These are phyloP conservation scores for Naganishia kalamii DNA, from an alignment of 768 basidiomycete genomes.

Conservation along the genomic window DNA sequence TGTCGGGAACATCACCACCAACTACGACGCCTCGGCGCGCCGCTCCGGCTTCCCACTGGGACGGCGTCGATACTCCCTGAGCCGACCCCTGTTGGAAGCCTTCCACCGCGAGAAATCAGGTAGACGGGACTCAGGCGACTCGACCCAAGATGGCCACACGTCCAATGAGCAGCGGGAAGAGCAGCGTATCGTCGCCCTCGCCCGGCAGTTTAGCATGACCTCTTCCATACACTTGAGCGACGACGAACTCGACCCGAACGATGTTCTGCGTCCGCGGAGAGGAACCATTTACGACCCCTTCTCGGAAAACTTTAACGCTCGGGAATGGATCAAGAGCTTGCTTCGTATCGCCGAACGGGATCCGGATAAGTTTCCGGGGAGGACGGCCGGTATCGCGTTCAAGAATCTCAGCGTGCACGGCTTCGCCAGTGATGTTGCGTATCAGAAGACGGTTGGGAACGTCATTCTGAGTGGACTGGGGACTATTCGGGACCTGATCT, in stretches of 20 bases:
- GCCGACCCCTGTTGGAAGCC: background rate
- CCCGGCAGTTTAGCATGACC: slow-evolving; percentile 24
- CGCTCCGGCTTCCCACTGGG: background rate
- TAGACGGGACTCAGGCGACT: background rate
- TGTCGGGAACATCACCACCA: slow-evolving; percentile 21
- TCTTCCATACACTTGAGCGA: background rate
- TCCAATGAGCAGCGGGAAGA: background rate
- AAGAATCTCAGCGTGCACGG: slow-evolving; percentile 46
- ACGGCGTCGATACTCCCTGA: background rate
- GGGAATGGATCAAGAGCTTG: slow-evolving; percentile 45
- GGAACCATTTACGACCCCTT: slow-evolving; percentile 47
- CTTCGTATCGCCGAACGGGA: slow-evolving; percentile 29
- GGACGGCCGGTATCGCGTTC: slow-evolving; percentile 49
- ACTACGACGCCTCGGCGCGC: slow-evolving; percentile 8
- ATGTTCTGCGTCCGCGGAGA: slow-evolving; percentile 37
- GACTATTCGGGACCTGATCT: slow-evolving; percentile 25
- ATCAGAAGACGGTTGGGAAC: slow-evolving; percentile 51
- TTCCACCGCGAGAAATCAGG: background rate
- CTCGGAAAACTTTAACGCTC: slow-evolving; percentile 45
- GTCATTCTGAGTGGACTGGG: slow-evolving; percentile 30
- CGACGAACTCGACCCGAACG: background rate
- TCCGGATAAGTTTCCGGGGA: slow-evolving; percentile 33
- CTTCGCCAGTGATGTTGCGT: slow-evolving; percentile 45
- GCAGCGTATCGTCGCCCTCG: slow-evolving; percentile 23
- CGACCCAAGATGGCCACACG: background rate